These are phyloP conservation scores for Xerocomus nothofagi DNA, from an alignment of 1,284 basidiomycete species.

Conservation along the genomic window DNA sequence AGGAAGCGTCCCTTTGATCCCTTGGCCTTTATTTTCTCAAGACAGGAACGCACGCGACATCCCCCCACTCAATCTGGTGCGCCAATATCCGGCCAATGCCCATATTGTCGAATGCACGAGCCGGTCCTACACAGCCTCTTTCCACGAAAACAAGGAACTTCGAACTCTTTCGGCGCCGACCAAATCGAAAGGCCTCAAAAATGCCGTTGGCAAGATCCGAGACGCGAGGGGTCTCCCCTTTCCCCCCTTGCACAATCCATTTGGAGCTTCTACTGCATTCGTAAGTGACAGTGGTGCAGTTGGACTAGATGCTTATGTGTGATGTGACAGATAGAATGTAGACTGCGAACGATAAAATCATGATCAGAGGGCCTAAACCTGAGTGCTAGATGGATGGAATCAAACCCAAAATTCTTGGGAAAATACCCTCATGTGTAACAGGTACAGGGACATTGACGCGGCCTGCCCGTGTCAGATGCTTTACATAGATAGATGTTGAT, in stretches of 20 bases:
- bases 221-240: not conserved
- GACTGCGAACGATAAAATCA: not conserved
- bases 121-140: conserved; percentile 1
- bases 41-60: not conserved
- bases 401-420: not conserved
- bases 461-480: not conserved
- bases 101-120: not conserved
- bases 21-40: conserved; percentile 9
- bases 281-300: too few species aligned
- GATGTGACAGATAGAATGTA: not conserved
- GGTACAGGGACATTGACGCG: not conserved
- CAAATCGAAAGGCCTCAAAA: not conserved
- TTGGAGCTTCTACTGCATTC: not conserved
- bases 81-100: not conserved
- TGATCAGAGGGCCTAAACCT: not conserved
- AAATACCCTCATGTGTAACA: not conserved
- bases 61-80: not conserved
- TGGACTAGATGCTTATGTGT: not conserved
- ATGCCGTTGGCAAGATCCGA: not conserved
- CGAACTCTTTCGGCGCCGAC: not conserved
- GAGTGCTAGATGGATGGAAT: not conserved
- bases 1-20: not conserved
- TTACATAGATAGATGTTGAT: not conserved
- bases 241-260: not conserved
- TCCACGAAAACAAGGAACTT: not conserved